Evolutionary conservation across 2,329 filamentous ascomycete genomes (phyloP), one percentile per base, ranked within the genome.

Genomic region (Keithomyces neogunnii): DNA sequence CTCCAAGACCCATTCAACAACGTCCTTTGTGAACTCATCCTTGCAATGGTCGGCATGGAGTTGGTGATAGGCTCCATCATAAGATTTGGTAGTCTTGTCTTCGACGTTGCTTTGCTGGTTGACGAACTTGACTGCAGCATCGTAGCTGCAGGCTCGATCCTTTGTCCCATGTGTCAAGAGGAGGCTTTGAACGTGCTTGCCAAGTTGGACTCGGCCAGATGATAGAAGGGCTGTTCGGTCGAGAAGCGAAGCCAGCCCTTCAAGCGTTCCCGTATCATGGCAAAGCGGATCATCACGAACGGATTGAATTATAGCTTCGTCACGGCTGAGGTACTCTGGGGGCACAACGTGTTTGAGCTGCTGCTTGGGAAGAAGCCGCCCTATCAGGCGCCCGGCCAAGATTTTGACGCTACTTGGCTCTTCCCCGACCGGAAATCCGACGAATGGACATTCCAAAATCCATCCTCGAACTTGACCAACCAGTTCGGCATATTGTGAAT

Each of bases 201-300:
- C 65, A 62, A 82, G 66, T 57, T 60, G 69, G 32, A 82, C 67
- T 48, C 71, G 75, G 3, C 84, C 85, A 5, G 66, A 69, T 4
- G 80, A 70, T 54, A 95, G 69, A 49, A 74, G 74, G 4, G 70
- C 70, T 1, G 85, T 85, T 30, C 91, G 80, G 64, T 95, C 88
- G 56, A 96, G 70, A 77, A 96, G 77, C 0, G 81, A 84, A 0
- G 86, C 78, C 35, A 96, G 66, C 1, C 88, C 88, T 66, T 91
- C 85, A n/a, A 95, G 74, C 5, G 91, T 96, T 36, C 89, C 91
- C 2, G 83, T 92, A 66, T 92, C 78, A 69, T 96, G 90, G 66
- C 84, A 82, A 49, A 96, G 73, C 47, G 74, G 63, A 67, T 96
- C 91, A 32, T 80, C 76, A 2, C 72, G 70, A 56, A 88, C 77